Conservation (phyloP, 768 basidiomycete genomes). For the Cyclocybe aegerita region DNA sequence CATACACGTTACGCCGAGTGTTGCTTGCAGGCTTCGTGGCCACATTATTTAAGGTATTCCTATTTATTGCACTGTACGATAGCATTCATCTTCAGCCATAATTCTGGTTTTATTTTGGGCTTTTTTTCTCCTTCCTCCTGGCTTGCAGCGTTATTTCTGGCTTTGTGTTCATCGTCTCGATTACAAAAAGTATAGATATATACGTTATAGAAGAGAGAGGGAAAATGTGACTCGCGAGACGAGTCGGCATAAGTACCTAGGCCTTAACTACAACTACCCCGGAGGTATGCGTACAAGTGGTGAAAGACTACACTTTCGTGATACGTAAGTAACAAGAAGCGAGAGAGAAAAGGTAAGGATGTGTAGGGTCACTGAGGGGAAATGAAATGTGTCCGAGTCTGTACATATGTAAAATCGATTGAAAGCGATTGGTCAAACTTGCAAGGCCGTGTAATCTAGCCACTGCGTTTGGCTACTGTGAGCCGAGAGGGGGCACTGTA, state of each 20-base stretch:
- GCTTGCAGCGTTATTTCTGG: neutral
- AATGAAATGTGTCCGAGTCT: no score
- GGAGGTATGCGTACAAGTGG: slow-evolving; percentile 14
- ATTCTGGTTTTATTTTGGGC: neutral
- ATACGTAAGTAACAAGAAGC: neutral
- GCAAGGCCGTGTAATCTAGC: no score
- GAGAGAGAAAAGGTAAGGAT: neutral
- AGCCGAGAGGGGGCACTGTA: no score
- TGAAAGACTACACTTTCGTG: neutral
- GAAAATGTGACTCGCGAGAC: neutral
- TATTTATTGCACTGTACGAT: slow-evolving; percentile 13
- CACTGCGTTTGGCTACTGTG: no score
- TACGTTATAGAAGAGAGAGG: slow-evolving; percentile 11
- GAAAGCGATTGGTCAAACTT: no score
- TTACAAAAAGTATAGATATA: slow-evolving; percentile 16
- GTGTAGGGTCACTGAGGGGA: neutral
- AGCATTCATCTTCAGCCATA: neutral
- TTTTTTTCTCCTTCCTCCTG: neutral
- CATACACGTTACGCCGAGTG: no score
- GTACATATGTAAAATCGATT: no score
- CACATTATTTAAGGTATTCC: slow-evolving; percentile 7
- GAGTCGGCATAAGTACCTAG: neutral
- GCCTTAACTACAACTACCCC: slow-evolving; percentile 5
- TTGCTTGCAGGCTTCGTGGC: neutral
- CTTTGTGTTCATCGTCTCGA: neutral